Evolutionary conservation across 345 rosid genomes (phyloP).

Genomic region (Pelargonium nanum): DNA sequence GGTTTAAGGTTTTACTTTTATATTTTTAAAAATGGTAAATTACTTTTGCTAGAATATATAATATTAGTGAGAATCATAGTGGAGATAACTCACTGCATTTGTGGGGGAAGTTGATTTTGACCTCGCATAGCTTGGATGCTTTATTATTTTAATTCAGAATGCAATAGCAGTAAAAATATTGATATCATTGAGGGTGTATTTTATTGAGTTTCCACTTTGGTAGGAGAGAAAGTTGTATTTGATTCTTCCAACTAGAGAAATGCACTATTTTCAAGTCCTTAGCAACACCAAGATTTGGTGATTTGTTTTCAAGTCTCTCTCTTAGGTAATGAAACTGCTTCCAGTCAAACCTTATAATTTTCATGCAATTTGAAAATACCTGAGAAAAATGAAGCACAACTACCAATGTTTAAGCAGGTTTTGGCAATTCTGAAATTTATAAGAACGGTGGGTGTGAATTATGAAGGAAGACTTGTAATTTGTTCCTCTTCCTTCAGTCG

Average conservation of each 20-base stretch:
- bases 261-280: too few relatives aligned
- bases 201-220: not conserved
- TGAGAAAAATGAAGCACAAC: not conserved
- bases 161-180: too few relatives aligned
- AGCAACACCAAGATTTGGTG: not conserved
- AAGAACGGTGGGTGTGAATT: not conserved
- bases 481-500: not conserved
- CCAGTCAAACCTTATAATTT: not conserved
- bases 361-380: not conserved
- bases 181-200: not conserved
- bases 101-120: not conserved
- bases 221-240: not conserved
- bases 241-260: not conserved
- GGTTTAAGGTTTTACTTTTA: not conserved
- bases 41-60: not conserved
- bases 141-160: too few relatives aligned
- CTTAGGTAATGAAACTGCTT: not conserved
- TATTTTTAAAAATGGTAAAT: too few relatives aligned
- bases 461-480: not conserved
- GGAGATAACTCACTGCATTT: not conserved
- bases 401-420: not conserved
- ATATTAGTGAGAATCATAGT: constrained; percentile 1
- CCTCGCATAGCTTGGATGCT: too few relatives aligned
- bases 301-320: not conserved
- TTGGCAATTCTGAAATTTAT: not conserved